Conservation (phyloP, 179 eudicot species). For the Nepenthes alata region DNA sequence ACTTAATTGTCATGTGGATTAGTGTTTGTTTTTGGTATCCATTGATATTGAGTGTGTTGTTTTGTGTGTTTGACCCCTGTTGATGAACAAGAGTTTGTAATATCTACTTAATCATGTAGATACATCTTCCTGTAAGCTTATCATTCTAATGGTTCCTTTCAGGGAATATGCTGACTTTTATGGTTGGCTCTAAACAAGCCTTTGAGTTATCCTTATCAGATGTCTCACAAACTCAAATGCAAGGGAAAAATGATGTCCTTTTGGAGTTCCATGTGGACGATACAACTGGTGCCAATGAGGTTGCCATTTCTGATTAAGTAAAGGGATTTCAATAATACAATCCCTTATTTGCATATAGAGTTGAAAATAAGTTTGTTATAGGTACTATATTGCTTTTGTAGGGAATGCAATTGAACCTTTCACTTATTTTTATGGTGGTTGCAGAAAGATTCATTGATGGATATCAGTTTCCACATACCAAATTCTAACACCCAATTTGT, state of each 20-base stretch:
- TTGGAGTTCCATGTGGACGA: slow-evolving; percentile 98
- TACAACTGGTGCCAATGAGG: slow-evolving; percentile 94
- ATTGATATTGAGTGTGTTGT: no score
- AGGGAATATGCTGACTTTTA: slow-evolving; percentile 81
- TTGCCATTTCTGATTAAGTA: slow-evolving; percentile 10
- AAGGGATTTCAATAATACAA: background rate
- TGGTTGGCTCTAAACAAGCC: slow-evolving; percentile 77
- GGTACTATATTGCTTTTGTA: background rate
- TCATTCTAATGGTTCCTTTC: background rate
- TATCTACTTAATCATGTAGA: background rate
- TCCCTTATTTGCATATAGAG: background rate
- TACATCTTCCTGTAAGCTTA: background rate
- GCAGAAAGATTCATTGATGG: slow-evolving; percentile 98
- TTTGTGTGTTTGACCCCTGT: background rate
- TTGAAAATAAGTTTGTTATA: background rate
- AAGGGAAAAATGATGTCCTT: slow-evolving; percentile 87
- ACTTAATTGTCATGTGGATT: no score
- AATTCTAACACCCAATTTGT: slow-evolving; percentile 91
- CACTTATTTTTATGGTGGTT: slow-evolving; percentile 1
- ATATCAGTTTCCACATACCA: slow-evolving; percentile 87
- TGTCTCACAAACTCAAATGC: slow-evolving; percentile 91
- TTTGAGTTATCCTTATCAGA: slow-evolving; percentile 93
- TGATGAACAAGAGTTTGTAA: no score
- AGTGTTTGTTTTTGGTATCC: background rate
- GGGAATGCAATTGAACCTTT: background rate